Base-by-base conservation (phyloP, 805 yeast genomes). In the Metschnikowia sp. region DNA sequence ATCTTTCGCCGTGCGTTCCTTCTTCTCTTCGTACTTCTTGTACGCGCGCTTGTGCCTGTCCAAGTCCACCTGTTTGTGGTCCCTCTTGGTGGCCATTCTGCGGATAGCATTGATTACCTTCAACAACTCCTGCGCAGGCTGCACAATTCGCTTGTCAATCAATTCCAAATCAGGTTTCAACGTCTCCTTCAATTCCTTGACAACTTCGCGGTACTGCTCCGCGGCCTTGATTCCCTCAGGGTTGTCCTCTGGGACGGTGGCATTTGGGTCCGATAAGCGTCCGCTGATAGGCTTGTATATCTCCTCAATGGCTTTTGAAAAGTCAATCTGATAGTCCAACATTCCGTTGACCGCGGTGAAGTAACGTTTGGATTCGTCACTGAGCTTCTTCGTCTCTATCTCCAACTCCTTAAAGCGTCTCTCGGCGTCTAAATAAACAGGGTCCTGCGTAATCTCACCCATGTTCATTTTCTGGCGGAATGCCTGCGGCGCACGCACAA, bases 251-350 rank as follows among this genome's bases (percentile, higher is more conserved):
- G 91, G 91, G 40, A 82, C 78, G 2, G 88, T 68, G 8, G 94
- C 81, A 61, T 84, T 87, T 8, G 97, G 97, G 64, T 94, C 98
- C 12, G 94, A 83, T 63, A 87, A 74, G 52, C 90, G 83, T 37
- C 99, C 99, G 47, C 94, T 83, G 51, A 94, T 94, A 1, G 99
- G 99, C 68, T 92, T 89, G 72, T 90, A 94, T 50, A 94, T 86
- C 63, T 91, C 97, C 65, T 91, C 97, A 68, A 94, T 89, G 3
- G 96, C 92, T 61, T 85, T 86, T n/a, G 96, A 86, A 65, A 91
- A 94, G 50, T 92, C 97, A 55, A 92, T 85, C 66, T 94, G 99
- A 66, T 87, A 94, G 49, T 83, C 84, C 57, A 94, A 75, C 96
- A 94, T 90, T 38, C 92, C 96, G 61, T 88, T 89, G 47, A 94